Conservation (phyloP, 805 yeast genomes). For the Candida caryicola region DNA sequence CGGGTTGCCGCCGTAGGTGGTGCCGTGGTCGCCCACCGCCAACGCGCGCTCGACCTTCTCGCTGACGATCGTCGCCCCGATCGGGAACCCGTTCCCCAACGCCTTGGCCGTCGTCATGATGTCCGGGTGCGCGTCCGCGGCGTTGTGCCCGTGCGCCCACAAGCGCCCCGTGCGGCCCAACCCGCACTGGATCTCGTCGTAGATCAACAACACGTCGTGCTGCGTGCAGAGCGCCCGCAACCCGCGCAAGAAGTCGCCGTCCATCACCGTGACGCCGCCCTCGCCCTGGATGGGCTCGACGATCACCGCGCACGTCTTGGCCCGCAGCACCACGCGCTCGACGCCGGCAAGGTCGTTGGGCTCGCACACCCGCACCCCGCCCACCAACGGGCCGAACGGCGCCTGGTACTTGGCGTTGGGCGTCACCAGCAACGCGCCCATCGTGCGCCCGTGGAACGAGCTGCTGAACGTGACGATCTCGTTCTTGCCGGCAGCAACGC, state of each 20-base stretch:
- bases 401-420: slow-evolving; percentile 89
- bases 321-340: slow-evolving; percentile 48
- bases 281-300: slow-evolving; percentile 98
- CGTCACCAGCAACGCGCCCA: slow-evolving; percentile 91
- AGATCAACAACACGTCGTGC: slow-evolving; percentile 73
- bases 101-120: slow-evolving; percentile 94
- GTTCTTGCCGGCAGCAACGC: slow-evolving; percentile 50
- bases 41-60: slow-evolving; percentile 71
- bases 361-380: slow-evolving; percentile 73
- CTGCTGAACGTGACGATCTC: slow-evolving; percentile 85
- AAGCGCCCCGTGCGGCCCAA: slow-evolving; percentile 87
- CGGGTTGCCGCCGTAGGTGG: slow-evolving; percentile 97
- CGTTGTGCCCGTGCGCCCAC: slow-evolving; percentile 86
- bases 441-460: slow-evolving; percentile 92
- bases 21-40: slow-evolving; percentile 94
- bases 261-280: slow-evolving; percentile 83
- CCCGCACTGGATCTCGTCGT: slow-evolving; percentile 97
- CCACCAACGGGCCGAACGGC: slow-evolving; percentile 90
- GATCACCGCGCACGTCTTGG: slow-evolving; percentile 83
- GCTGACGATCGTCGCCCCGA: slow-evolving; percentile 88
- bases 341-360: slow-evolving; percentile 61
- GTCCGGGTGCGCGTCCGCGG: slow-evolving; percentile 87
- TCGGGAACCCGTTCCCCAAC: slow-evolving; percentile 93
- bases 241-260: slow-evolving; percentile 58
- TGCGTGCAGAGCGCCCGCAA: slow-evolving; percentile 66